These are phyloP conservation scores for Diaporthe humulicola DNA, from an alignment of 2,329 filamentous ascomycete genomes.

Conservation along the genomic window DNA sequence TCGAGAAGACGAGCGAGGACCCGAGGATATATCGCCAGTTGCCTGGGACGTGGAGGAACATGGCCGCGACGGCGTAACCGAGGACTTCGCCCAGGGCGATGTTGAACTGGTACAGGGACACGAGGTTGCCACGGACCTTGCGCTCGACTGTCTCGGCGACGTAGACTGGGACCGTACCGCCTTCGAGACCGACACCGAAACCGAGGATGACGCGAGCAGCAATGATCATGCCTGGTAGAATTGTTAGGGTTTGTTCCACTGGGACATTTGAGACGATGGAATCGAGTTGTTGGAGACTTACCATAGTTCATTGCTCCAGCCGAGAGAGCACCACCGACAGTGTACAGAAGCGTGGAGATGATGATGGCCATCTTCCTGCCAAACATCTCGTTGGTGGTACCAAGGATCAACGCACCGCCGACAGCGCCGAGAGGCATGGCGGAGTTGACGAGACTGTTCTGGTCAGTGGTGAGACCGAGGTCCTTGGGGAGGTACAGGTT, in stretches of 20 bases:
- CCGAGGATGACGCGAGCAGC: conserved; percentile 77
- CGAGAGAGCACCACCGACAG: conserved; percentile 76
- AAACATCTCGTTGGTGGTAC: conserved; percentile 75
- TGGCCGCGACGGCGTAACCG: conserved; percentile 79
- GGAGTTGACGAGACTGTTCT: conserved; percentile 77
- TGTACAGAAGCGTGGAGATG: conserved; percentile 77
- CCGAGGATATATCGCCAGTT: conserved; percentile 83
- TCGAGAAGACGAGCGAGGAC: conserved; percentile 78
- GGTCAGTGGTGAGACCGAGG: conserved; percentile 64
- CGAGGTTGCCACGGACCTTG: conserved; percentile 77
- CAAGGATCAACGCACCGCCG: conserved; percentile 76
- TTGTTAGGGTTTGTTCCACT: not conserved
- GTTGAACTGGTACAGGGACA: conserved; percentile 82
- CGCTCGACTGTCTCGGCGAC: conserved; percentile 80
- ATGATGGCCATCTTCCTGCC: conserved; percentile 78
- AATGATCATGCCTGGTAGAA: conserved; percentile 72
- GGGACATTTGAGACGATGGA: not conserved
- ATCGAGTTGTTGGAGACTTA: conserved; percentile 41
- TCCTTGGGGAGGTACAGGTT: conserved; percentile 75
- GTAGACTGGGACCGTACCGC: conserved; percentile 81
- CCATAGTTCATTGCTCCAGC: conserved; percentile 77
- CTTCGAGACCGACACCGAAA: conserved; percentile 78
- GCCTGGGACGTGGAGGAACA: conserved; percentile 77
- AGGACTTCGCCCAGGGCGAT: conserved; percentile 82
- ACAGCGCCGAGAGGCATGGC: conserved; percentile 81